Percentiles rank a stretch among this genome's conserved stretches.
Conservation (phyloP, 2,329 filamentous ascomycete genomes). For the Microsporum audouinii region DNA sequence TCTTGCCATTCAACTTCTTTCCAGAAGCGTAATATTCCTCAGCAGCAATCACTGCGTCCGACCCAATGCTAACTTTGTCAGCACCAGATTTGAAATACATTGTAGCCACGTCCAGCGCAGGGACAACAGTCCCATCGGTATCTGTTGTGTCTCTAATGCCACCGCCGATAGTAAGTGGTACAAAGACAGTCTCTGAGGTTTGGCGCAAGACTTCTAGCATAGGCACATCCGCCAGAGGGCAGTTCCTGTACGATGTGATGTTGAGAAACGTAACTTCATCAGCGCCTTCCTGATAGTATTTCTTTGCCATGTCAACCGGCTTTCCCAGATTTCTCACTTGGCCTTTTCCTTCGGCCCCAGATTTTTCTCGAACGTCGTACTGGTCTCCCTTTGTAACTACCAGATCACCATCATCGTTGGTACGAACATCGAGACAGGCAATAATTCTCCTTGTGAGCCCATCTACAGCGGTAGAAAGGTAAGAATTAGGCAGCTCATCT, state of each 20-base stretch:
- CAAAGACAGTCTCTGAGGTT: constrained; percentile 85
- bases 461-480: constrained; percentile 30
- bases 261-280: constrained; percentile 97
- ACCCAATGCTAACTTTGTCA: constrained; percentile 95
- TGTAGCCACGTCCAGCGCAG: constrained; percentile 81
- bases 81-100: constrained; percentile 97
- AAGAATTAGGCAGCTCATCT: constrained; percentile 37
- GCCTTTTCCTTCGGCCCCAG: constrained; percentile 42
- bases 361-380: constrained; percentile 93
- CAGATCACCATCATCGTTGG: constrained; percentile 87
- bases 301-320: constrained; percentile 84
- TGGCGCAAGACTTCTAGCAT: constrained; percentile 89
- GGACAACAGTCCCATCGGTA: constrained; percentile 72
- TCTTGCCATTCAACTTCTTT: constrained; percentile 60
- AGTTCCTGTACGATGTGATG: constrained; percentile 96
- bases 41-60: constrained; percentile 83
- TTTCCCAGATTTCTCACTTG: constrained; percentile 88
- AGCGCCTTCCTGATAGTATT: constrained; percentile 91
- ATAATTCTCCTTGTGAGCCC: constrained; percentile 89
- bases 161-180: constrained; percentile 88
- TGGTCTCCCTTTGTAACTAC: constrained; percentile 98
- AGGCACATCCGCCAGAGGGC: constrained; percentile 77
- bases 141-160: constrained; percentile 91
- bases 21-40: constrained; percentile 74
- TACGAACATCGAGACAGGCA: constrained; percentile 87